These are phyloP conservation scores for Eucalyptus pumila DNA, from an alignment of 345 rosid species.

Conservation along the genomic window DNA sequence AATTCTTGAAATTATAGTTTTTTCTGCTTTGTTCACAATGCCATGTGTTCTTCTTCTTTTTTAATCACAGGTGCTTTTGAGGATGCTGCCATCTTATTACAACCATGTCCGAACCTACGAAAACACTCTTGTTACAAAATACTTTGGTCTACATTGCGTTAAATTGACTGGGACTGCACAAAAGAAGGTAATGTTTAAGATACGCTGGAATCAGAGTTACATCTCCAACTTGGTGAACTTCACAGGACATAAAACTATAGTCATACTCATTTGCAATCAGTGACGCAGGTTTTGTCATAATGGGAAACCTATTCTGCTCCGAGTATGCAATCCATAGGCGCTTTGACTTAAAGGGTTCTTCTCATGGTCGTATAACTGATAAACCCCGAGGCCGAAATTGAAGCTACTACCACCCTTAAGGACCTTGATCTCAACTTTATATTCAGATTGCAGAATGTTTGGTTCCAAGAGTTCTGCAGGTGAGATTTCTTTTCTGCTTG, in stretches of 20 bases:
- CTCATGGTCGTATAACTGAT: slow-evolving; percentile 81
- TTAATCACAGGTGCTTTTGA: slow-evolving; percentile 59
- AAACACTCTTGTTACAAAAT: slow-evolving; percentile 88
- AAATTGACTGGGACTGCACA: slow-evolving; percentile 70
- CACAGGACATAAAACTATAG: not conserved
- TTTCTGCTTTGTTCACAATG: not conserved
- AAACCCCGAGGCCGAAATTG: slow-evolving; percentile 84
- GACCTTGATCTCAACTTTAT: slow-evolving; percentile 88
- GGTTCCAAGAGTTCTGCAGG: slow-evolving; percentile 97
- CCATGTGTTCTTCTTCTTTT: not conserved
- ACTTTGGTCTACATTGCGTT: slow-evolving; percentile 93
- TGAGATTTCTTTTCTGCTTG: not conserved
- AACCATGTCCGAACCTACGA: slow-evolving; percentile 86
- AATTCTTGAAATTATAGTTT: not conserved
- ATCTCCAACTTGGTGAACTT: not conserved
- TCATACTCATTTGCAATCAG: not conserved
- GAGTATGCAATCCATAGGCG: slow-evolving; percentile 69
- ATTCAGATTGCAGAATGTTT: slow-evolving; percentile 54
- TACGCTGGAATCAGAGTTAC: not conserved
- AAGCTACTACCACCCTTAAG: slow-evolving; percentile 82
- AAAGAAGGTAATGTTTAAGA: slow-evolving; percentile 52
- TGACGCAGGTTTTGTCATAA: not conserved
- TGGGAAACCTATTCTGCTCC: slow-evolving; percentile 72
- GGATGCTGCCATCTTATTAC: slow-evolving; percentile 95
- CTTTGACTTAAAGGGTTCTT: slow-evolving; percentile 95